These are phyloP conservation scores for Naematelia aurantialba DNA, from an alignment of 768 basidiomycete genomes.

Conservation along the genomic window DNA sequence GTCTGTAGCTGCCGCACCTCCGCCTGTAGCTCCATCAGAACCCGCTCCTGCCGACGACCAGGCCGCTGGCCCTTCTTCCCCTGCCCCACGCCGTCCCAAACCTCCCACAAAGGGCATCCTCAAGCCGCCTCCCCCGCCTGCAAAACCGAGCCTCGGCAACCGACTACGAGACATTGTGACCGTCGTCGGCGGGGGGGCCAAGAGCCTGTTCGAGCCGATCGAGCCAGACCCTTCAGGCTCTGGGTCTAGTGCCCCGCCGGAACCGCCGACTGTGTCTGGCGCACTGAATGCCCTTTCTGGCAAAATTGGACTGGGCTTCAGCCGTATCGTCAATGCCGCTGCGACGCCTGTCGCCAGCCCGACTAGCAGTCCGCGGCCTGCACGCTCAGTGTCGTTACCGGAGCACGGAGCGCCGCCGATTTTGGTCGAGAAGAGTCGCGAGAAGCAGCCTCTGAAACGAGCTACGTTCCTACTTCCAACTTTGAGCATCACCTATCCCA, in stretches of 20 bases:
- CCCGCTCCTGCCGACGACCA: not conserved
- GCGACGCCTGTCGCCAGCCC: slow-evolving; percentile 3
- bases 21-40: not conserved
- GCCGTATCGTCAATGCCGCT: slow-evolving; percentile 26
- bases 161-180: slow-evolving; percentile 46
- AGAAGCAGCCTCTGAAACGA: slow-evolving; percentile 65
- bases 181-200: slow-evolving; percentile 35
- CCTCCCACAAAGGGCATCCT: slow-evolving; percentile 51
- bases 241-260: slow-evolving; percentile 3
- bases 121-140: slow-evolving; percentile 49
- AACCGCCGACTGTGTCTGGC: slow-evolving; percentile 18
- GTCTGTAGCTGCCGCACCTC: not conserved
- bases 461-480: slow-evolving; percentile 89
- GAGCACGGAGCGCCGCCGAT: slow-evolving; percentile 6
- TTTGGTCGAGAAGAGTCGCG: slow-evolving; percentile 30
- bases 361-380: slow-evolving; percentile 5
- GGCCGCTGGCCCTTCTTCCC: slow-evolving; percentile 8
- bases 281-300: slow-evolving; percentile 43
- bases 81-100: slow-evolving; percentile 37
- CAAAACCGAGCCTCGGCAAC: slow-evolving; percentile 45
- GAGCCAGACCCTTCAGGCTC: slow-evolving; percentile 12
- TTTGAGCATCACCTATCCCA: slow-evolving; percentile 83
- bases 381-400: slow-evolving; percentile 7
- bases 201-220: slow-evolving; percentile 13
- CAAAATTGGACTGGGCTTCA: slow-evolving; percentile 37